Evolutionary conservation across 306 rosid genomes (phyloP), one percentile per base, ranked within the genome.

Genomic region (Ammopiptanthus mongolicus): DNA sequence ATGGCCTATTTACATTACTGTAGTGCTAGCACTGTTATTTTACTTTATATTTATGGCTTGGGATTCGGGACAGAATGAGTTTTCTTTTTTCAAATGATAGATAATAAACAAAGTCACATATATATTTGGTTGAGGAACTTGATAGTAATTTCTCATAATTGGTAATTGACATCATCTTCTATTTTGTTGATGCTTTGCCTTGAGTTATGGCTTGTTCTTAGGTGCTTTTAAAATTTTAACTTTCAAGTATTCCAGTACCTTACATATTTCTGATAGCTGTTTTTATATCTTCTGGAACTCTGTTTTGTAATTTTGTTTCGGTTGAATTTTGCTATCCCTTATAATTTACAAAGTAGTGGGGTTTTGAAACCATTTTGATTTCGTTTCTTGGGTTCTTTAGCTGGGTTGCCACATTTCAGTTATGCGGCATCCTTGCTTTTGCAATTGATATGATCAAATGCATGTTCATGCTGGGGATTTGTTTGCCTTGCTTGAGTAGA

Each of bases 361-460:
- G 66, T 74, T 69, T 61, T 46, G 62, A 69, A 71, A 60, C 13
- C 22, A 8, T 8, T 58, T 6, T 17, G 17, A 71, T 76, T 57
- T 42, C 58, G 31, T 58, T 34, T 69, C n/a, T 60, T 73, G 23
- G 34, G n/a, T 21, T 51, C 53, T 50, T 66, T 12, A 50, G 72
- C 75, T 65, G 22, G 53, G 48, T 63, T 64, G 65, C 72, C 19
- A 50, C 47, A 71, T 25, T 66, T 46, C 55, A 33, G 77, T 57
- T 69, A 18, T 41, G 69, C 51, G 69, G 76, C 81, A 56, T 39
- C 78, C 48, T 53, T 56, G 50, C 50, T 73, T 58, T 3, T 42
- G 41, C 42, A 58, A 68, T 21, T 63, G 48, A 63, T 55, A 50
- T 63, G 56, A 53, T 73, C 74, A 36, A 65, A 69, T 58, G 72